Base-by-base conservation (phyloP, 345 rosid genomes). In the Sonneratia alba region DNA sequence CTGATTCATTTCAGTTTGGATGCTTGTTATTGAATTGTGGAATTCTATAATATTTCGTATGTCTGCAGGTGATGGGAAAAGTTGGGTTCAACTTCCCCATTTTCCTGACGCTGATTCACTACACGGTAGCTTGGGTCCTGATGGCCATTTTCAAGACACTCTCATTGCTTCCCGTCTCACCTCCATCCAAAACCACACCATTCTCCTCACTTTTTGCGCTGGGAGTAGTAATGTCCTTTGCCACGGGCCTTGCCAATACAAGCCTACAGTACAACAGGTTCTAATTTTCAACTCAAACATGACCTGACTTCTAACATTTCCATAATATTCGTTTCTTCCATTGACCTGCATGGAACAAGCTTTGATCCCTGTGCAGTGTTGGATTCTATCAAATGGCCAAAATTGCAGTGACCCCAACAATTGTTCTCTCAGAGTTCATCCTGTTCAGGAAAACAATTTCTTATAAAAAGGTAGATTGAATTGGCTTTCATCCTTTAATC, bases 311-410 rank as follows among this genome's bases (percentile, higher is more conserved):
- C 1, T 61, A 24, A 61, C 66, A 61, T 1, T 61, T 22, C 11
- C 66, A 27, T 24, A 10, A 32, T 32, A 12, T 61, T 61, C 66
- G 10, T 61, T 32, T 24, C 12, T 61, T 61, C 36, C 66, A 1
- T 12, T 32, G 32, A n/a, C 3, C n/a, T 57, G 12, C 2, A 57
- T 12, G 18, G 24, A 11, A 61, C 37, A 61, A 27, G 32, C 27
- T 15, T 61, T 61, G 66, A 61, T 61, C 37, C 3, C 7, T 71
- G 15, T 77, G 81, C 87, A 92, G 99, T 11, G 90, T 95, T 66
- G 99, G 99, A 73, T 90, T 95, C 83, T 95, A 95, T 79, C 99
- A 92, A 79, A 90, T 92, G 99, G 92, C 92, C 73, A 92, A 95
- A 83, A 92, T 95, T 61, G 98, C 98, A 2, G 98, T 95, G 73